Percentiles rank a stretch among this genome's conserved stretches.
Conservation (phyloP, 2,329 filamentous ascomycete genomes). For the Ophiosphaerella narmari region DNA sequence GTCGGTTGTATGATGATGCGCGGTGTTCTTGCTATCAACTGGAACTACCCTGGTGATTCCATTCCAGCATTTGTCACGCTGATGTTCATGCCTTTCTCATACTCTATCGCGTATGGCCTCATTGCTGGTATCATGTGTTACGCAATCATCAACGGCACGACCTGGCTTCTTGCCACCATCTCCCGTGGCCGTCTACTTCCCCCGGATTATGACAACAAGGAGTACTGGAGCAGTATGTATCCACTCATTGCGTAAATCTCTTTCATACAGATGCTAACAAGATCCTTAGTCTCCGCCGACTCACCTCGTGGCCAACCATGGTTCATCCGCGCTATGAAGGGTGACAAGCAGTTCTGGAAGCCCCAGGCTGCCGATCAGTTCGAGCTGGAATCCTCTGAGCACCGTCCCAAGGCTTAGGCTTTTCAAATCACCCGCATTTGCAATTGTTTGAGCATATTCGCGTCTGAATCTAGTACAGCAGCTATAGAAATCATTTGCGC, state of each 20-base stretch:
- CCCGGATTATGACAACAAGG: slow-evolving; percentile 34
- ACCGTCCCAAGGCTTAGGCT: slow-evolving; percentile 8
- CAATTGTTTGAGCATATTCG: background rate
- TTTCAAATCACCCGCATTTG: background rate
- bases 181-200: slow-evolving; percentile 23
- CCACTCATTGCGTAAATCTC: background rate
- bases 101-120: slow-evolving; percentile 84
- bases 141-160: slow-evolving; percentile 71
- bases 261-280: slow-evolving; percentile 1
- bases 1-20: slow-evolving; percentile 85
- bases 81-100: slow-evolving; percentile 86
- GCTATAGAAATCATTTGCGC: too few species aligned
- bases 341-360: slow-evolving; percentile 31
- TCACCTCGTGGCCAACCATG: slow-evolving; percentile 29
- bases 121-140: slow-evolving; percentile 81
- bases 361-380: slow-evolving; percentile 23
- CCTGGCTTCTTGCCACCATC: slow-evolving; percentile 51
- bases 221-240: slow-evolving; percentile 36
- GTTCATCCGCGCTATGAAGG: slow-evolving; percentile 30
- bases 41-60: slow-evolving; percentile 78
- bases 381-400: slow-evolving; percentile 24
- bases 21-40: slow-evolving; percentile 82
- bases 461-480: too few species aligned
- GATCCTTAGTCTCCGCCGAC: slow-evolving; percentile 21
- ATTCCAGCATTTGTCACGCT: slow-evolving; percentile 84